phyloP scores from a whole-genome alignment of 495 filamentous ascomycete genomes.

The Neurospora hispaniola region DNA sequence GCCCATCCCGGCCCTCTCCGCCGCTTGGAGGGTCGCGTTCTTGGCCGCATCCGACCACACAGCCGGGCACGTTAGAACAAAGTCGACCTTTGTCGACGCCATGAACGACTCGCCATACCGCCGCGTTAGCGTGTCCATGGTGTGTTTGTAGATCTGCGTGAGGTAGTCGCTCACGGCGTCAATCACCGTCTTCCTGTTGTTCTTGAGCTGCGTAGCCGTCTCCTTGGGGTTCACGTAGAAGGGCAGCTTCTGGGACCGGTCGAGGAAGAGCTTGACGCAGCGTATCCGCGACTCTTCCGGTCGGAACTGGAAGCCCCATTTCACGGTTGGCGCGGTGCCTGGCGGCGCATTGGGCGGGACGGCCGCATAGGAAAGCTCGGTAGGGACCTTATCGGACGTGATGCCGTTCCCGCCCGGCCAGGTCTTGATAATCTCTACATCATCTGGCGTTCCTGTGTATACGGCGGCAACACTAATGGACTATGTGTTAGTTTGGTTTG shows the following conservation, averaged over 20 bases:
- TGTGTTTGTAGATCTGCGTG: conserved; percentile 59
- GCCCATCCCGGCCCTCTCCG: conserved; percentile 59
- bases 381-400: conserved; percentile 59
- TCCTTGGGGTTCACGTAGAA: conserved; percentile 67
- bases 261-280: conserved; percentile 72
- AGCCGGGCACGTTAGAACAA: conserved; percentile 67
- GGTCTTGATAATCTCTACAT: conserved; percentile 71
- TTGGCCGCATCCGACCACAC: conserved; percentile 74
- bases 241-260: conserved; percentile 64
- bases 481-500: background rate
- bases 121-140: conserved; percentile 58
- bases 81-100: conserved; percentile 49
- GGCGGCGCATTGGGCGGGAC: conserved; percentile 25
- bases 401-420: conserved; percentile 70
- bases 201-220: conserved; percentile 61
- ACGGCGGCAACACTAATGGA: conserved; percentile 54
- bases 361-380: conserved; percentile 46
- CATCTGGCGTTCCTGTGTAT: conserved; percentile 64
- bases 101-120: conserved; percentile 54
- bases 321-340: conserved; percentile 32
- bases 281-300: conserved; percentile 63
- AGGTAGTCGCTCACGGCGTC: conserved; percentile 59
- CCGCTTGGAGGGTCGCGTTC: conserved; percentile 51
- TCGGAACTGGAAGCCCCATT: conserved; percentile 72
- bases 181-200: conserved; percentile 47